These are phyloP conservation scores for Flaveria linearis DNA, from an alignment of 129 eudicot species.

Conservation along the genomic window DNA sequence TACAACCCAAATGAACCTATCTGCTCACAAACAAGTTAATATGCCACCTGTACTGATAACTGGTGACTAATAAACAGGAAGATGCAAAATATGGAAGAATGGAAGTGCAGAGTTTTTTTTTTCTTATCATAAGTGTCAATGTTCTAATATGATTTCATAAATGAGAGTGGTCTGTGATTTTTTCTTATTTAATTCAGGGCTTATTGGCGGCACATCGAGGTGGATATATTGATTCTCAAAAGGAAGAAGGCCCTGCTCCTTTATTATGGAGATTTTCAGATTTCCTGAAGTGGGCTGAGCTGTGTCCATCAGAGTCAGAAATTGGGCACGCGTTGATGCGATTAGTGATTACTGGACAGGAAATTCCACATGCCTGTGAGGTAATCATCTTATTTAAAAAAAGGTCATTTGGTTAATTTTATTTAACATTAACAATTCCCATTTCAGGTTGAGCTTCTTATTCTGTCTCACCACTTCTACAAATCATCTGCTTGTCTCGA, in stretches of 20 bases:
- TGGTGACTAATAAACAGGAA: neutral
- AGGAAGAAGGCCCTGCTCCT: slow-evolving; percentile 99
- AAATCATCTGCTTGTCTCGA: slow-evolving; percentile 95
- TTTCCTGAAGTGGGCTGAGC: slow-evolving; percentile 95
- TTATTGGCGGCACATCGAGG: slow-evolving; percentile 99
- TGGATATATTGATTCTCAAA: slow-evolving; percentile 97
- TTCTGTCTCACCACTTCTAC: slow-evolving; percentile 97
- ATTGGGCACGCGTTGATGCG: slow-evolving; percentile 97
- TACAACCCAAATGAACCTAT: neutral
- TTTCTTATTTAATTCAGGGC: slow-evolving; percentile 49
- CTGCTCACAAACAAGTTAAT: neutral
- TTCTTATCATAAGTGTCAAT: slow-evolving; percentile 7
- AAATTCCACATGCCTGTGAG: slow-evolving; percentile 99
- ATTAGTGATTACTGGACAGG: slow-evolving; percentile 94
- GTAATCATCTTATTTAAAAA: slow-evolving; percentile 39
- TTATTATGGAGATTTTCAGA: slow-evolving; percentile 96
- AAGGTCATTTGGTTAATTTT: neutral
- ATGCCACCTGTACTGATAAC: neutral
- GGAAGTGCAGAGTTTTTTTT: neutral
- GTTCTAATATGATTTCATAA: slow-evolving; percentile 13
- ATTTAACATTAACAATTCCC: slow-evolving; percentile 12
- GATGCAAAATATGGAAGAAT: neutral
- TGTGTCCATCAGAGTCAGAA: slow-evolving; percentile 97
- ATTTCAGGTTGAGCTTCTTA: slow-evolving; percentile 94
- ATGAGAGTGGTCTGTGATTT: neutral